Evolutionary conservation across 345 rosid species (phyloP).

Genomic region (Xanthoceras sorbifolium): DNA sequence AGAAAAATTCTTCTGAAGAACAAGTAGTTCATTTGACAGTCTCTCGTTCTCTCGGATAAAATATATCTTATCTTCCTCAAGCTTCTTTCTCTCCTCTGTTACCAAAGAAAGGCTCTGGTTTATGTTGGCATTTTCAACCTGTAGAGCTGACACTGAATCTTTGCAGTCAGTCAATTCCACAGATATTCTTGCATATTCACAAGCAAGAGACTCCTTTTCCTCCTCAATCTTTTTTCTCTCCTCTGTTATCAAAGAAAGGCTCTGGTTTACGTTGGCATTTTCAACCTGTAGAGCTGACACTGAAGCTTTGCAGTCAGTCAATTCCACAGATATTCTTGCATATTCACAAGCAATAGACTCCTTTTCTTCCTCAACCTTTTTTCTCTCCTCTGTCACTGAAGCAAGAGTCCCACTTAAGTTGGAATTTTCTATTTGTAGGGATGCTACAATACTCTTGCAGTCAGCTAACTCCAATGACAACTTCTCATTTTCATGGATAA

Average conservation of each 20-base stretch:
- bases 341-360: conserved; percentile 43
- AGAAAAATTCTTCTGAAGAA: conserved; percentile 53
- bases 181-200: conserved; percentile 45
- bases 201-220: conserved; percentile 53
- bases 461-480: conserved; percentile 56
- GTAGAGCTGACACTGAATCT: conserved; percentile 47
- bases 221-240: conserved; percentile 56
- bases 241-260: conserved; percentile 41
- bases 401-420: conserved; percentile 43
- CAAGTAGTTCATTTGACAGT: conserved; percentile 55
- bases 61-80: conserved; percentile 59
- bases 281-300: conserved; percentile 52
- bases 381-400: conserved; percentile 39
- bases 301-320: conserved; percentile 48
- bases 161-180: conserved; percentile 46
- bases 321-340: conserved; percentile 43
- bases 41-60: conserved; percentile 56
- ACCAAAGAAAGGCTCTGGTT: conserved; percentile 41
- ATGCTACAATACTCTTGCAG: conserved; percentile 48
- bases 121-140: conserved; percentile 53
- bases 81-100: conserved; percentile 49
- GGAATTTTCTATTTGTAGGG: conserved; percentile 55
- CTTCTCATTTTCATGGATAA: conserved; percentile 50
- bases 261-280: conserved; percentile 48
- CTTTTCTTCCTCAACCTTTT: conserved; percentile 56